phyloP scores from a whole-genome alignment of 371 early-diverging fungal genomes.

The Syncephalastrum racemosum region DNA sequence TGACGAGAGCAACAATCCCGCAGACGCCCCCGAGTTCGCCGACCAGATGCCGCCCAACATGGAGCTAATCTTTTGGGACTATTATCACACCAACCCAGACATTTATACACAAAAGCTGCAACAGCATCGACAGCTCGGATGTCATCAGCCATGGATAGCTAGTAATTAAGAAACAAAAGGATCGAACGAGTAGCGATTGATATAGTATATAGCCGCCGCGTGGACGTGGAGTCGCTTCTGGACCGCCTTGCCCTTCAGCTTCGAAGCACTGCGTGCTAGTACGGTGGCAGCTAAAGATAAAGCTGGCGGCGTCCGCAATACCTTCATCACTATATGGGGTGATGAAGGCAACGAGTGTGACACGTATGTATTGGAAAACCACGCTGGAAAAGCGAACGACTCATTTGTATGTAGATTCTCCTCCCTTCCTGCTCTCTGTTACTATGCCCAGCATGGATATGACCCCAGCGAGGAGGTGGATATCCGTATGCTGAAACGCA shows the following conservation, averaged over 20 bases:
- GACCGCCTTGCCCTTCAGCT: slow-evolving; percentile 78
- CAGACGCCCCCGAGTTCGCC: slow-evolving; percentile 49
- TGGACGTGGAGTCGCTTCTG: slow-evolving; percentile 91
- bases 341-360: slow-evolving; percentile 93
- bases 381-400: neutral
- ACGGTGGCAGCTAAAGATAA: slow-evolving; percentile 65
- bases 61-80: slow-evolving; percentile 88
- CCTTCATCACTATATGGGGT: slow-evolving; percentile 86
- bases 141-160: slow-evolving; percentile 78
- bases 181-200: neutral
- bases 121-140: slow-evolving; percentile 81
- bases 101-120: slow-evolving; percentile 74
- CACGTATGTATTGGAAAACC: slow-evolving; percentile 52
- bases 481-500: slow-evolving; percentile 49
- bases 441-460: slow-evolving; percentile 78
- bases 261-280: slow-evolving; percentile 76
- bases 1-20: slow-evolving; percentile 62
- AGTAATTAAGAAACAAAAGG: slow-evolving; percentile 30
- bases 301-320: slow-evolving; percentile 62
- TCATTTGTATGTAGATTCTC: slow-evolving; percentile 51
- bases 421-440: slow-evolving; percentile 72
- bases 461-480: slow-evolving; percentile 62
- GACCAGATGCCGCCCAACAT: slow-evolving; percentile 66
- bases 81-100: slow-evolving; percentile 74
- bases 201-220: slow-evolving; percentile 37